Evolutionary conservation across 139 green algal genomes (phyloP), one percentile per base, ranked within the genome.

Genomic region (Volvox africanus): DNA sequence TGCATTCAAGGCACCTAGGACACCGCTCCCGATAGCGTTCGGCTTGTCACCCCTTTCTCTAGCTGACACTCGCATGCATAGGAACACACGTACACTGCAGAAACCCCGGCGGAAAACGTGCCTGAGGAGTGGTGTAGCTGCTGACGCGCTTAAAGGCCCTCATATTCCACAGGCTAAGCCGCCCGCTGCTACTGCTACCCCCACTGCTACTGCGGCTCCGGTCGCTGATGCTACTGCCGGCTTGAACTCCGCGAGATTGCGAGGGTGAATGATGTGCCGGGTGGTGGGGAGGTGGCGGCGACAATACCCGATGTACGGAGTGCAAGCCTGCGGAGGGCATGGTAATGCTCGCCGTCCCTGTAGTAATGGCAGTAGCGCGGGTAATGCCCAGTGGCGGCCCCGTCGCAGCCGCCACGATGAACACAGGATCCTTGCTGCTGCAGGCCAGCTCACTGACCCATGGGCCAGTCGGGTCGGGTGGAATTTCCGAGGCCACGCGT

Each of bases 91-190:
- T 9, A 55, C 44, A 55, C 44, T 5, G 9, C 44, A 55, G 44
- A 55, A 5, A 9, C 44, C 5, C 16, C 5, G 12, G 5, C 65
- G 65, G 65, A 6, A 24, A 28, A 22, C 62, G 19, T 50, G 81
- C 85, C 85, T 86, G 33, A 32, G 87, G 87, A 12, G 86, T 75
- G 18, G 21, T 67, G 76, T 91, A 91, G 33, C 61, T 80, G 33
- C 37, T 73, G 65, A 87, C 71, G 12, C 80, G 88, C 61, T 93
- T 94, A 79, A 93, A 94, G 26, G 92, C 68, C 19, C 92, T 88
- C 92, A 94, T 93, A 73, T 93, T 94, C 92, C 92, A 94, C 14
- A 93, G 33, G 17, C 76, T 84, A 37, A 90, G 86, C 50, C 86
- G 86, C 69, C 69, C 86, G 71, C 86, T 13, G 55, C 50, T 65